A percentile compares a stretch with the other conserved stretches of the same genome.
These are phyloP conservation scores for Colletotrichum theobromicola DNA, from an alignment of 2,329 filamentous ascomycete species.

Conservation along the genomic window DNA sequence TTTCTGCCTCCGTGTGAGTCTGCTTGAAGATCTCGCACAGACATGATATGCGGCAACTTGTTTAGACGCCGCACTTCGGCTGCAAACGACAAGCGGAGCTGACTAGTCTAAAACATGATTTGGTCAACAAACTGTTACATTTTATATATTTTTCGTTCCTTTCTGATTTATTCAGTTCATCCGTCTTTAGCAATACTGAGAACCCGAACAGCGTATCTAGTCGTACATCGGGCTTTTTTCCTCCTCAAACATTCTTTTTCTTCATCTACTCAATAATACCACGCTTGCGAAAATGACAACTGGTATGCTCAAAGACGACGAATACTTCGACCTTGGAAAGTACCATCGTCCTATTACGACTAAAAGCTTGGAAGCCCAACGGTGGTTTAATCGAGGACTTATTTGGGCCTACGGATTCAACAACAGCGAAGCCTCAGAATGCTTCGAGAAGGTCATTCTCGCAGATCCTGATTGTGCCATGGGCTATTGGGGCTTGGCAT, in stretches of 20 bases:
- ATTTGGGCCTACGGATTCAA: constrained; percentile 67
- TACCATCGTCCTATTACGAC: constrained; percentile 52
- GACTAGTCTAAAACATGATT: not conserved
- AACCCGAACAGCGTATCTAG: not conserved
- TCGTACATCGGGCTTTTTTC: not conserved
- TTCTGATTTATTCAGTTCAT: not conserved
- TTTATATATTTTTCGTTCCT: not conserved
- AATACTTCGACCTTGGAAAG: constrained; percentile 47
- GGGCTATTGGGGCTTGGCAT: constrained; percentile 60
- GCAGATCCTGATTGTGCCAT: constrained; percentile 50
- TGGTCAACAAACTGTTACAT: not conserved
- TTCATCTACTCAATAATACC: not conserved
- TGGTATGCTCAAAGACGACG: not conserved
- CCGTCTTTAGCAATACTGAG: not conserved
- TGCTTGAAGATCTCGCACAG: not conserved
- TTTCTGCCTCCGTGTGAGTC: not conserved
- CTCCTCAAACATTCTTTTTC: not conserved
- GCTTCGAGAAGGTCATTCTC: constrained; percentile 50
- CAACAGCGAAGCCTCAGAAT: constrained; percentile 58
- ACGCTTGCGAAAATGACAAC: not conserved
- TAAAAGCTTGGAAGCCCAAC: constrained; percentile 45
- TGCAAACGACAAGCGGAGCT: not conserved
- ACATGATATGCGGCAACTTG: not conserved
- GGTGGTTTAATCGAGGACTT: constrained; percentile 64
- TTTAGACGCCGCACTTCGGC: not conserved